phyloP scores from a whole-genome alignment of 768 basidiomycete species.

The Kwoniella sp. region DNA sequence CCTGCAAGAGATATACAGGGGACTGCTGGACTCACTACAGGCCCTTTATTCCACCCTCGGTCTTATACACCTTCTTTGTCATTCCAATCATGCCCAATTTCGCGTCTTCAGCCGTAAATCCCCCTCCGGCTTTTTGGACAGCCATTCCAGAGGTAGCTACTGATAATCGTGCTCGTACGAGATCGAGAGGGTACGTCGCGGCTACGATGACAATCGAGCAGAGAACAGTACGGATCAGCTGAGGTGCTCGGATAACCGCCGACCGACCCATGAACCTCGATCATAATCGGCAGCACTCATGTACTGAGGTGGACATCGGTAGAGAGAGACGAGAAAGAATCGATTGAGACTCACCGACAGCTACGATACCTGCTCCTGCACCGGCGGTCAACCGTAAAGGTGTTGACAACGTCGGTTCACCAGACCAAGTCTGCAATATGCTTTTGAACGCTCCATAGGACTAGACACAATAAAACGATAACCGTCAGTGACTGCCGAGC shows the following conservation, averaged over 20 bases:
- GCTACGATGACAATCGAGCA: slow-evolving; percentile 18
- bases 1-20: no score
- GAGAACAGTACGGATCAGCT: background rate
- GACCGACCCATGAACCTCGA: no score
- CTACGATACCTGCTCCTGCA: slow-evolving; percentile 88
- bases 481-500: slow-evolving; percentile 5
- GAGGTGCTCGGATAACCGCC: background rate
- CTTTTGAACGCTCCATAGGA: slow-evolving; percentile 85
- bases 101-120: slow-evolving; percentile 57
- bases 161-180: slow-evolving; percentile 86
- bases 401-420: slow-evolving; percentile 79
- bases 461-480: slow-evolving; percentile 7
- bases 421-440: slow-evolving; percentile 67
- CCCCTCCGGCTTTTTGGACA: slow-evolving; percentile 39
- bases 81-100: slow-evolving; percentile 72
- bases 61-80: slow-evolving; percentile 83
- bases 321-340: no score
- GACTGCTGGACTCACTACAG: slow-evolving; percentile 65
- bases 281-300: no score
- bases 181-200: slow-evolving; percentile 76
- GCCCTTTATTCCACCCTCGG: slow-evolving; percentile 86
- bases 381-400: slow-evolving; percentile 81
- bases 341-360: slow-evolving; percentile 73
- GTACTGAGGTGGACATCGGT: no score
- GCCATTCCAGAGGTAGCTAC: slow-evolving; percentile 86